A percentile compares a stretch with the other conserved stretches of the same genome.
Conservation (phyloP, 345 rosid species). For the Draba incana region DNA sequence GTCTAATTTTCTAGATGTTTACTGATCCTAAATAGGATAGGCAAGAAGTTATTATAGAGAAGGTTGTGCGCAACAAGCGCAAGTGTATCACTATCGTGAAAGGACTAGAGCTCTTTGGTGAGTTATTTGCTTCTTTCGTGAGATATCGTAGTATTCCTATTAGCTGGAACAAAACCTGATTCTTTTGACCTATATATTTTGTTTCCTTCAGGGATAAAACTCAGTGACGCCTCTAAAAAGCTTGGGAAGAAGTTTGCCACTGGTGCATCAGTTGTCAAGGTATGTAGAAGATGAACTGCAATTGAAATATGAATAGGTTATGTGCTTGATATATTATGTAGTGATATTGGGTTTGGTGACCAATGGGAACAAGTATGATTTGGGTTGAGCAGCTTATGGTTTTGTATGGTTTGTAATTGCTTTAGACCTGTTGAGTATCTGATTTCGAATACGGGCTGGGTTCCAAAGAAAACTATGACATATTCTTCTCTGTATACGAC, state of each 20-base stretch:
- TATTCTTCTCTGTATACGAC: not conserved
- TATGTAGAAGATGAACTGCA: conserved; percentile 35
- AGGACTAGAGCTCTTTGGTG: conserved; percentile 95
- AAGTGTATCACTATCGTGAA: conserved; percentile 90
- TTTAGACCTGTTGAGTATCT: not conserved
- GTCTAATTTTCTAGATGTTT: not conserved
- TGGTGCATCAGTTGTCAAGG: conserved; percentile 98
- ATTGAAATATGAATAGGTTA: not conserved
- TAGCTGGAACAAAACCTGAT: conserved; percentile 26
- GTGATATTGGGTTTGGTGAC: not conserved
- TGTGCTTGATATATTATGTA: not conserved
- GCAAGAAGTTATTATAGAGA: conserved; percentile 88
- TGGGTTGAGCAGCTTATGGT: not conserved
- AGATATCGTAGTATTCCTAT: not conserved
- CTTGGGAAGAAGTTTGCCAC: conserved; percentile 98
- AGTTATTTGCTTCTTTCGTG: conserved; percentile 34
- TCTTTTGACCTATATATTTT: conserved; percentile 17
- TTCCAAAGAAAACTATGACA: not conserved
- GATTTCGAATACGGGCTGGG: not conserved
- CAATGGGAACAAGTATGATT: not conserved
- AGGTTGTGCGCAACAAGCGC: conserved; percentile 91
- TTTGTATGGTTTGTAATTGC: not conserved
- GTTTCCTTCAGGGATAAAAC: conserved; percentile 70
- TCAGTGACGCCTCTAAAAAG: conserved; percentile 90
- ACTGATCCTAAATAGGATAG: conserved; percentile 54